phyloP scores from a whole-genome alignment of 352 stramenopile genomes.

The Achlya hypogyna region DNA sequence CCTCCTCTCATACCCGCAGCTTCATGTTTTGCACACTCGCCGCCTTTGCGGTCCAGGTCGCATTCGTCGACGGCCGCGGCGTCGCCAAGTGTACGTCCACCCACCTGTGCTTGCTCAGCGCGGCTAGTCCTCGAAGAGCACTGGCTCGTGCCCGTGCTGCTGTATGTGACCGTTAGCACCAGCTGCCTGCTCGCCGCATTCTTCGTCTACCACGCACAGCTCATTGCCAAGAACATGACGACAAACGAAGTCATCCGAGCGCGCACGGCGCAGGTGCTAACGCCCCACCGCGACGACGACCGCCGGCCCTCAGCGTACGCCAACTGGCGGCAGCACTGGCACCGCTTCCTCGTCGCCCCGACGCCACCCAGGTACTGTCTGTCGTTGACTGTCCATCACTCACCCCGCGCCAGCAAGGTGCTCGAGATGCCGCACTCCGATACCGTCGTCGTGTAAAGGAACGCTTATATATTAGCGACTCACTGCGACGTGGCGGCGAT shows the following conservation, averaged over 20 bases:
- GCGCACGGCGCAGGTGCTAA: neutral
- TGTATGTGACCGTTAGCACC: neutral
- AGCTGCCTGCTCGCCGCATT: neutral
- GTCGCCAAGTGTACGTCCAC: neutral
- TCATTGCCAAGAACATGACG: constrained; percentile 12
- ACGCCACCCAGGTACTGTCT: neutral
- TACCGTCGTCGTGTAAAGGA: too few relatives aligned
- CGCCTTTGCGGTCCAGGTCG: neutral
- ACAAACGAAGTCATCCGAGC: constrained; percentile 16
- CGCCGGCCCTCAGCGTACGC: neutral
- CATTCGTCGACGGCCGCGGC: neutral
- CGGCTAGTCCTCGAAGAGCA: constrained; percentile 9
- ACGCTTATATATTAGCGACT: neutral
- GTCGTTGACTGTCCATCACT: neutral
- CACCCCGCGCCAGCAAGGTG: neutral
- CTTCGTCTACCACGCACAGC: neutral
- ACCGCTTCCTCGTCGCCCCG: neutral
- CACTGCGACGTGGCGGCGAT: neutral
- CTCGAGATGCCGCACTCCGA: neutral
- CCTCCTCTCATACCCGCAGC: neutral
- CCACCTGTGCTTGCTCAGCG: neutral
- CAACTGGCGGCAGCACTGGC: neutral
- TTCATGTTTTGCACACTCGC: neutral
- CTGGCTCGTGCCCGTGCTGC: neutral
- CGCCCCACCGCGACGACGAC: neutral